phyloP scores from a whole-genome alignment of 805 yeast genomes.

The Teunomyces funiuensis region DNA sequence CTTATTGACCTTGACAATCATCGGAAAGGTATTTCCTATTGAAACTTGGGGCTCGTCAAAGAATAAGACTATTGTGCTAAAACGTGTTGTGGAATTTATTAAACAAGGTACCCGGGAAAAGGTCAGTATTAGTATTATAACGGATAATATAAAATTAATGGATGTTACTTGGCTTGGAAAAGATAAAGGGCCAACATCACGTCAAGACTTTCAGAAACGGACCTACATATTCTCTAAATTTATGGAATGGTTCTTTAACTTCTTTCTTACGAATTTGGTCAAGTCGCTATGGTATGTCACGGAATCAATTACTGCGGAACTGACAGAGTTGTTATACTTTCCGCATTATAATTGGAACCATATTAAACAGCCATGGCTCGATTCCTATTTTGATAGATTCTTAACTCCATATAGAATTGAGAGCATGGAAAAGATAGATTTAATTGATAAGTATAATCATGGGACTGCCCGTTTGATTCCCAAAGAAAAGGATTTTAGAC shows the following conservation, averaged over 20 bases:
- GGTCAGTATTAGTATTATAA: conserved; percentile 30
- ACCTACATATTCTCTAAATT: conserved; percentile 39
- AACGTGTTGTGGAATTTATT: conserved; percentile 38
- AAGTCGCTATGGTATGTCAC: conserved; percentile 66
- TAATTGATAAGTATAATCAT: conserved; percentile 17
- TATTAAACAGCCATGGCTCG: conserved; percentile 42
- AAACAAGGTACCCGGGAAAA: conserved; percentile 35
- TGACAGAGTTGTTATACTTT: conserved; percentile 47
- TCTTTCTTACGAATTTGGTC: conserved; percentile 47
- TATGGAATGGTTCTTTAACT: conserved; percentile 56
- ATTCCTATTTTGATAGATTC: conserved; percentile 39
- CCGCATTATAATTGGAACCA: conserved; percentile 59
- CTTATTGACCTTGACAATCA: conserved; percentile 40
- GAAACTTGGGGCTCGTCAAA: conserved; percentile 50
- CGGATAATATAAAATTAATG: conserved; percentile 36
- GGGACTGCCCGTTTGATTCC: conserved; percentile 58
- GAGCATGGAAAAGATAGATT: conserved; percentile 7
- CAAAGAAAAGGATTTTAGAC: conserved; percentile 57
- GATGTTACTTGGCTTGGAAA: conserved; percentile 59
- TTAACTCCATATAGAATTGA: conserved; percentile 19
- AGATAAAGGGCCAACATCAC: conserved; percentile 23
- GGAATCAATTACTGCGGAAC: conserved; percentile 29
- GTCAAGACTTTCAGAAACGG: conserved; percentile 43
- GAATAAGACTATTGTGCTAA: conserved; percentile 46
- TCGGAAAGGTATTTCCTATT: conserved; percentile 51